Conservation (phyloP, 2,329 filamentous ascomycete genomes). For the Bisporella sp. region DNA sequence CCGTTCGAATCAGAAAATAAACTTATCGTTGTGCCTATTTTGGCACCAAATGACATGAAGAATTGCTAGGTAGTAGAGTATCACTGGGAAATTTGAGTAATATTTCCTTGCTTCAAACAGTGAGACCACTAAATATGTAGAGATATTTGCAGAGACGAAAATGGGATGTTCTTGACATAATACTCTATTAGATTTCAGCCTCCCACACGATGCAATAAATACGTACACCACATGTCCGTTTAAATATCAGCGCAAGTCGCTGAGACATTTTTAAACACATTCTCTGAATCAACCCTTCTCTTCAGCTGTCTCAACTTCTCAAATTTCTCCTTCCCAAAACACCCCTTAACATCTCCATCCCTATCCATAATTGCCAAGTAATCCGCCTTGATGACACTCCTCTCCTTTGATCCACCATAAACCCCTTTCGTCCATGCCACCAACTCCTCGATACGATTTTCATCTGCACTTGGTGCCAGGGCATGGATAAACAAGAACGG, state of each 20-base stretch:
- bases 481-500: neutral
- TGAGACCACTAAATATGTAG: no score
- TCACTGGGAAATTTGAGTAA: no score
- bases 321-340: slow-evolving; percentile 9
- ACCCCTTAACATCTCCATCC: slow-evolving; percentile 23
- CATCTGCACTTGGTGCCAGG: neutral
- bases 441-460: neutral
- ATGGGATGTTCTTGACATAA: no score
- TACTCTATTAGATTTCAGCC: no score
- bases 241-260: neutral
- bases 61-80: no score
- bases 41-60: no score
- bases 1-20: no score
- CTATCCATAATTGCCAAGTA: slow-evolving; percentile 25
- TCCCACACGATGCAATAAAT: no score
- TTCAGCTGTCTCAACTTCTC: slow-evolving; percentile 1
- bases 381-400: slow-evolving; percentile 22
- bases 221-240: neutral
- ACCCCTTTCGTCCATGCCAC: slow-evolving; percentile 12
- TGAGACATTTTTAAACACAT: neutral
- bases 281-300: slow-evolving; percentile 3
- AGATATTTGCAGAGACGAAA: no score
- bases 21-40: no score
- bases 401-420: slow-evolving; percentile 23
- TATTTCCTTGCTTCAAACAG: no score